Percentiles rank a stretch among this genome's conserved stretches.
Evolutionary conservation across 1,284 basidiomycete genomes (phyloP).

Genomic region (Takashimella koratensis): DNA sequence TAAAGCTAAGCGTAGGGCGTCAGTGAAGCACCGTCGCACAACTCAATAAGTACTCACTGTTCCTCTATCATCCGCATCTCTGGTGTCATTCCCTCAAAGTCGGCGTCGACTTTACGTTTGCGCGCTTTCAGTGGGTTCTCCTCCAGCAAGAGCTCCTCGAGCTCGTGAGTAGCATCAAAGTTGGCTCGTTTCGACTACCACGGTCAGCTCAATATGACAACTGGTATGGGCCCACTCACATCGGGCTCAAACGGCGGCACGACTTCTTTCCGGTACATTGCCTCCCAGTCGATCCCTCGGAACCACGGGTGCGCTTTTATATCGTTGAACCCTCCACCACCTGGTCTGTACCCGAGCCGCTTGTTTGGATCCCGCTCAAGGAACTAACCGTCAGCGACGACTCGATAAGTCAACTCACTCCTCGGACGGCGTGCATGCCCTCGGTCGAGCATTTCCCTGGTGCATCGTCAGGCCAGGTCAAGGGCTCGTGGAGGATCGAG

Average conservation of each 20-base stretch:
- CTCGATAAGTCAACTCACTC: too few species aligned
- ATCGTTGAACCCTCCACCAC: conserved; percentile 73
- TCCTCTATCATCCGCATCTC: conserved; percentile 99
- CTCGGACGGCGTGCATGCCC: conserved; percentile 46
- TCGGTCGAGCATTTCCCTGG: conserved; percentile 40
- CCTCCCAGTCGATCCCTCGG: conserved; percentile 77
- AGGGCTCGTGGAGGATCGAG: conserved; percentile 63
- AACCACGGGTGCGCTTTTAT: conserved; percentile 85
- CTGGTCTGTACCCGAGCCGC: conserved; percentile 74
- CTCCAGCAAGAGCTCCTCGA: conserved; percentile 91
- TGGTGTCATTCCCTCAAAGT: conserved; percentile 72
- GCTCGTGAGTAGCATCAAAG: conserved; percentile 97
- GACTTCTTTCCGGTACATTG: conserved; percentile 72
- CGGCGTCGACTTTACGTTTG: conserved; percentile 83
- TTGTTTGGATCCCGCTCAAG: conserved; percentile 78
- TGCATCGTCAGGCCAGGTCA: conserved; percentile 49
- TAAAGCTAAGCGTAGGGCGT: conserved; percentile 37
- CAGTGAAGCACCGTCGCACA: not conserved
- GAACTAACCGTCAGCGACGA: conserved; percentile 58
- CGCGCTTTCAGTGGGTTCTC: conserved; percentile 96
- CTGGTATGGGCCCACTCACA: conserved; percentile 31
- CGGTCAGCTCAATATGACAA: conserved; percentile 90
- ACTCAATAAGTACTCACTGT: conserved; percentile 60
- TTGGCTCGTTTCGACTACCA: conserved; percentile 90
- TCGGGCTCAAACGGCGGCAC: conserved; percentile 88